Evolutionary conservation across 2,329 filamentous ascomycete species (phyloP).

Genomic region (Epichloe sibirici): DNA sequence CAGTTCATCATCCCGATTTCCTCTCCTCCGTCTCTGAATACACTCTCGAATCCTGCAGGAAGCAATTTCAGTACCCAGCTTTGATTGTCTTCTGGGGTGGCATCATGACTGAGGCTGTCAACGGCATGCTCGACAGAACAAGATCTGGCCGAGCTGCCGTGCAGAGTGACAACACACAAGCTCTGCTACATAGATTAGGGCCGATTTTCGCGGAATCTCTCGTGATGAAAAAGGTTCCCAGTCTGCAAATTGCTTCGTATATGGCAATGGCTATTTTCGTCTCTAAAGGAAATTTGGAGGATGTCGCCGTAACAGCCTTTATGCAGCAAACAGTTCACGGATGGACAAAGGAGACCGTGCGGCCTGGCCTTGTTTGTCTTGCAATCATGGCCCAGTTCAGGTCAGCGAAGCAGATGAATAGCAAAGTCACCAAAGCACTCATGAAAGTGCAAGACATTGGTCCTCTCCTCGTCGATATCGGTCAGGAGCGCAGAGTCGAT

Average conservation of each 20-base stretch:
- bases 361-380: slow-evolving; percentile 66
- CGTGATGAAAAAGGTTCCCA: slow-evolving; percentile 60
- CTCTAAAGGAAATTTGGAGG: slow-evolving; percentile 67
- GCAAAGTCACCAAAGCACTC: slow-evolving; percentile 56
- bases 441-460: slow-evolving; percentile 50
- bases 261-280: slow-evolving; percentile 83
- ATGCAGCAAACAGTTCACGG: slow-evolving; percentile 79
- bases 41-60: slow-evolving; percentile 60
- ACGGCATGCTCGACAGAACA: slow-evolving; percentile 66
- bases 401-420: slow-evolving; percentile 55
- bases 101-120: slow-evolving; percentile 73
- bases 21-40: slow-evolving; percentile 67
- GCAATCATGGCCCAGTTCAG: slow-evolving; percentile 73
- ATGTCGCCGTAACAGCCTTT: slow-evolving; percentile 68
- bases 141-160: slow-evolving; percentile 65
- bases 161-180: slow-evolving; percentile 70
- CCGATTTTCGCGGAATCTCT: slow-evolving; percentile 68
- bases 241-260: slow-evolving; percentile 77
- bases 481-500: slow-evolving; percentile 53
- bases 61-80: slow-evolving; percentile 61
- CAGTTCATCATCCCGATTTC: slow-evolving; percentile 65
- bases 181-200: slow-evolving; percentile 54
- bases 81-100: slow-evolving; percentile 86
- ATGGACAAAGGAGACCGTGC: slow-evolving; percentile 61
- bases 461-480: slow-evolving; percentile 47